phyloP scores from a whole-genome alignment of 2,329 filamentous ascomycete genomes.

The Pyricularia sp. region DNA sequence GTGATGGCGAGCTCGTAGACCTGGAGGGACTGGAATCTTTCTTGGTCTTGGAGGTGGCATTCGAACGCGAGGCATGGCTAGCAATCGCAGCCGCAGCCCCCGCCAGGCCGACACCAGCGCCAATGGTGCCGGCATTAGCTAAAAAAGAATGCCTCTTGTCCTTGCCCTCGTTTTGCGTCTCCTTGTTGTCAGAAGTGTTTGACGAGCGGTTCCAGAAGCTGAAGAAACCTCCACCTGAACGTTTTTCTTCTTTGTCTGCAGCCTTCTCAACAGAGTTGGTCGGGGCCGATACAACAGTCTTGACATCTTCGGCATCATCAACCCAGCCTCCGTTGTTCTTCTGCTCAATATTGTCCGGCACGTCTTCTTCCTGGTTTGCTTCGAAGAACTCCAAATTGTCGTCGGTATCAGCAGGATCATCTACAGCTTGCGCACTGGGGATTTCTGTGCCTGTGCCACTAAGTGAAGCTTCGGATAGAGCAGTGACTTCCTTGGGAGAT shows the following conservation, averaged over 20 bases:
- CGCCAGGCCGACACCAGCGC: slow-evolving; percentile 54
- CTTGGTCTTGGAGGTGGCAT: slow-evolving; percentile 23
- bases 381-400: slow-evolving; percentile 9
- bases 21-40: slow-evolving; percentile 1
- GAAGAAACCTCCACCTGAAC: slow-evolving; percentile 32
- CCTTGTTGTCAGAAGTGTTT: slow-evolving; percentile 19
- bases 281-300: slow-evolving; percentile 31
- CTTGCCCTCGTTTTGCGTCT: slow-evolving; percentile 19
- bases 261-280: slow-evolving; percentile 22
- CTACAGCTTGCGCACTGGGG: background rate
- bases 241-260: slow-evolving; percentile 23
- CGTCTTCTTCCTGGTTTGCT: slow-evolving; percentile 23
- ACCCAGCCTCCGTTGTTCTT: slow-evolving; percentile 22
- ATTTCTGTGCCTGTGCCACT: background rate
- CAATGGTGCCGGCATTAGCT: slow-evolving; percentile 58
- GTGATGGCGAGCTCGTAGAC: slow-evolving; percentile 4
- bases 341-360: slow-evolving; percentile 25
- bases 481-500: background rate
- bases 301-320: slow-evolving; percentile 34
- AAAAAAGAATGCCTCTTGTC: slow-evolving; percentile 48
- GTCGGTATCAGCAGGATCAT: background rate
- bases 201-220: slow-evolving; percentile 29
- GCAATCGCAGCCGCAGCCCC: slow-evolving; percentile 31
- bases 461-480: background rate
- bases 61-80: slow-evolving; percentile 25